Percentiles rank a stretch among this genome's conserved stretches.
Conservation (phyloP, 129 eudicot genomes). For the Flaveria sonorensis region DNA sequence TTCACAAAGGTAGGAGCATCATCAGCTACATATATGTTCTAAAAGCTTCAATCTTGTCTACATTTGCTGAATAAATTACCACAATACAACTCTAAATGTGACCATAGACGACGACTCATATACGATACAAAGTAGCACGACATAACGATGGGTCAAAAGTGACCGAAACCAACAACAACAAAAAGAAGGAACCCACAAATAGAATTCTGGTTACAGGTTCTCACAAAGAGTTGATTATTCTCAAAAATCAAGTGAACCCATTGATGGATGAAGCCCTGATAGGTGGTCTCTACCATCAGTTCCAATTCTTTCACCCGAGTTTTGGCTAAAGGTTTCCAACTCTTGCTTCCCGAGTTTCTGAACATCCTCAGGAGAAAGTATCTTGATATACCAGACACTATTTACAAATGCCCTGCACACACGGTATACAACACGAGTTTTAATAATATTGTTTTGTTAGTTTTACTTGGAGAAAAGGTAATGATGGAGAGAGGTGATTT, state of each 20-base stretch:
- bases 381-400: slow-evolving; percentile 96
- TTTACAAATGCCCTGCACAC: slow-evolving; percentile 88
- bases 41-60: slow-evolving; percentile 35
- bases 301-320: slow-evolving; percentile 57
- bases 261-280: slow-evolving; percentile 57
- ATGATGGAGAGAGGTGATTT: not conserved
- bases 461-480: not conserved
- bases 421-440: too few species aligned
- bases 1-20: slow-evolving; percentile 19
- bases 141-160: slow-evolving; percentile 13
- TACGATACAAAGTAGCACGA: slow-evolving; percentile 20
- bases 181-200: slow-evolving; percentile 23
- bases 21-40: slow-evolving; percentile 37
- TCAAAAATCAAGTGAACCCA: slow-evolving; percentile 77
- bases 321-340: slow-evolving; percentile 48
- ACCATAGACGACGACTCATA: slow-evolving; percentile 19
- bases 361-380: slow-evolving; percentile 93
- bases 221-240: not conserved
- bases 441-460: too few species aligned
- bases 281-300: slow-evolving; percentile 56
- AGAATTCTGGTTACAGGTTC: slow-evolving; percentile 15
- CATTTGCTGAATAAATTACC: slow-evolving; percentile 35
- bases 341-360: slow-evolving; percentile 80
- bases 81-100: slow-evolving; percentile 26
- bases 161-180: slow-evolving; percentile 26